A percentile compares a stretch with the other conserved stretches of the same genome.
phyloP scores from a whole-genome alignment of 768 basidiomycete species.

The Podaxis sp. region DNA sequence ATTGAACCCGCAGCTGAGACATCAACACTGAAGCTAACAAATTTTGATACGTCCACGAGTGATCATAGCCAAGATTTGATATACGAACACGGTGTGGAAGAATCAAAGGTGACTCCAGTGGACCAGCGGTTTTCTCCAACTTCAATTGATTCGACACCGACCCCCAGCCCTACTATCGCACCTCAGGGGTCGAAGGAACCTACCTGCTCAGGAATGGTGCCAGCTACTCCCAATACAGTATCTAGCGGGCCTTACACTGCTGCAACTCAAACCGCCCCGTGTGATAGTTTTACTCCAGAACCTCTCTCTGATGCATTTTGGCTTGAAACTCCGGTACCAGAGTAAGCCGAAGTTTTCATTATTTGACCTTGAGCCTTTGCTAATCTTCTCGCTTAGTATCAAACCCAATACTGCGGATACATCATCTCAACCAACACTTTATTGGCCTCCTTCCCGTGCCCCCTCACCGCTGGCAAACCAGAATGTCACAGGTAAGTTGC shows the following conservation, averaged over 20 bases:
- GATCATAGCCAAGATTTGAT: neutral
- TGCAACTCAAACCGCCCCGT: neutral
- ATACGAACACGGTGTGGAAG: neutral
- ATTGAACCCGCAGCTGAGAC: neutral
- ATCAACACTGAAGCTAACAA: neutral
- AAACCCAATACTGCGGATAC: neutral
- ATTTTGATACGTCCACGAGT: neutral
- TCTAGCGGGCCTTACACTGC: neutral
- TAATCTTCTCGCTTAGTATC: neutral
- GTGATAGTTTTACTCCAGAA: neutral
- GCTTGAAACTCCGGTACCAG: neutral
- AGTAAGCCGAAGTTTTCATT: neutral
- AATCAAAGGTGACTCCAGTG: neutral
- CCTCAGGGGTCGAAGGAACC: neutral
- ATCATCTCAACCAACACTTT: neutral
- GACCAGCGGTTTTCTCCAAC: slow-evolving; percentile 3
- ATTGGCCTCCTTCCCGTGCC: neutral
- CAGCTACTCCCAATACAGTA: neutral
- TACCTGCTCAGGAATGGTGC: neutral
- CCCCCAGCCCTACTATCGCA: slow-evolving; percentile 4
- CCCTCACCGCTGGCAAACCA: neutral
- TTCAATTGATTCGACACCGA: slow-evolving; percentile 13
- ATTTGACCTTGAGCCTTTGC: neutral
- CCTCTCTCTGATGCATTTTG: neutral
- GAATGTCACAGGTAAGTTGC: neutral